phyloP scores from a whole-genome alignment of 2,329 filamentous ascomycete species.

The Cladosporium colombiae region DNA sequence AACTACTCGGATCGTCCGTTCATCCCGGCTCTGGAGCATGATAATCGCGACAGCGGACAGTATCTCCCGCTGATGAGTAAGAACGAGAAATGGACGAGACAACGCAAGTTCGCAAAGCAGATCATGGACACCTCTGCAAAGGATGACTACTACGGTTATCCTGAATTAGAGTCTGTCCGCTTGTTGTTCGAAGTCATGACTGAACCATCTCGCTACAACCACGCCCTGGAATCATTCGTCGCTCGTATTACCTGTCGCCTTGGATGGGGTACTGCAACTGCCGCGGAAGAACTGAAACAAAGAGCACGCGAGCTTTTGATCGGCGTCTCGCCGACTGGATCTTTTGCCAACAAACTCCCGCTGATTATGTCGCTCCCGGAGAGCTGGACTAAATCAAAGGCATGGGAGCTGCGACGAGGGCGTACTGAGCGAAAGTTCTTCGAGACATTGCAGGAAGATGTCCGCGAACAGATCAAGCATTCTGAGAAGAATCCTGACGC shows the following conservation, averaged over 20 bases:
- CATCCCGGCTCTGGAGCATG: constrained; percentile 46
- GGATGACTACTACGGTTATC: constrained; percentile 45
- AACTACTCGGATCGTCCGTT: constrained; percentile 51
- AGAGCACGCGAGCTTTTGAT: constrained; percentile 49
- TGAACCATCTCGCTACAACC: constrained; percentile 46
- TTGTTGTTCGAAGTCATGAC: constrained; percentile 48
- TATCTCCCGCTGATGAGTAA: constrained; percentile 48
- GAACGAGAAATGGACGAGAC: constrained; percentile 44
- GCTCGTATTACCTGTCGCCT: constrained; percentile 50
- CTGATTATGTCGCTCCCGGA: constrained; percentile 49
- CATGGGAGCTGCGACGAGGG: constrained; percentile 48
- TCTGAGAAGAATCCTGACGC: constrained; percentile 10
- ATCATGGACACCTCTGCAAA: constrained; percentile 49
- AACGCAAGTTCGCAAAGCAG: constrained; percentile 48
- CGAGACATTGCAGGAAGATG: constrained; percentile 46
- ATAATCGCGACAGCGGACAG: constrained; percentile 48
- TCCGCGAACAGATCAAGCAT: constrained; percentile 25
- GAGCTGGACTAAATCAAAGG: constrained; percentile 44
- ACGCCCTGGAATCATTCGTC: constrained; percentile 48
- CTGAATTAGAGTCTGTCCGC: constrained; percentile 48
- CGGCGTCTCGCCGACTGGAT: constrained; percentile 49
- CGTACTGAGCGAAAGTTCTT: constrained; percentile 48
- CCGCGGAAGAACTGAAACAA: constrained; percentile 50
- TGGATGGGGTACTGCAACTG: constrained; percentile 48
- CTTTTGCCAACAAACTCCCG: constrained; percentile 48